Conservation (phyloP, 2,329 filamentous ascomycete species). For the Nemania sp. region DNA sequence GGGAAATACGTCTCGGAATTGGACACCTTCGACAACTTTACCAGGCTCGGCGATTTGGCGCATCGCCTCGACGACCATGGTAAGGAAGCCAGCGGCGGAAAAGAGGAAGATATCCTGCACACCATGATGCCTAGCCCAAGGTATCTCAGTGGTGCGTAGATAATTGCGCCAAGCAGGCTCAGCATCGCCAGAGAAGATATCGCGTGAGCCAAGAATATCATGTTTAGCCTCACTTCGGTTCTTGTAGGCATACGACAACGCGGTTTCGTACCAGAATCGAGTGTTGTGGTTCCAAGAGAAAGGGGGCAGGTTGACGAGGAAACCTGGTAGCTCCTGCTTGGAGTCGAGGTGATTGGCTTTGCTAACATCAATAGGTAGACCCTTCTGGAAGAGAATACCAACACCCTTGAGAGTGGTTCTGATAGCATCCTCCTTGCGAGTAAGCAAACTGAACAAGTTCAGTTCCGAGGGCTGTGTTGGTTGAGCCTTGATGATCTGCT, state of each 20-base stretch:
- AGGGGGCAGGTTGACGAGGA: conserved; percentile 43
- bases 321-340: conserved; percentile 37
- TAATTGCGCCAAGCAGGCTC: conserved; percentile 43
- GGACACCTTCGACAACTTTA: conserved; percentile 35
- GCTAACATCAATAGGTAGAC: conserved; percentile 38
- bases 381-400: conserved; percentile 36
- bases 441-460: conserved; percentile 33
- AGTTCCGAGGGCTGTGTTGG: conserved; percentile 32
- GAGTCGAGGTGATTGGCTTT: conserved; percentile 40
- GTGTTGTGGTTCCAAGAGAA: conserved; percentile 53
- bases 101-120: conserved; percentile 54
- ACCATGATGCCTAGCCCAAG: conserved; percentile 54
- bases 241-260: conserved; percentile 41
- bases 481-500: conserved; percentile 40
- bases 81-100: conserved; percentile 46
- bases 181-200: conserved; percentile 36
- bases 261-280: conserved; percentile 45
- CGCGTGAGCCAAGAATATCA: conserved; percentile 44
- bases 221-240: conserved; percentile 42
- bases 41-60: conserved; percentile 34
- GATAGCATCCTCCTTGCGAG: conserved; percentile 39
- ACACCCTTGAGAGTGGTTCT: conserved; percentile 36
- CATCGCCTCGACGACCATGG: conserved; percentile 43
- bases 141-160: conserved; percentile 41
- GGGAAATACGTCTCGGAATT: conserved; percentile 39